Evolutionary conservation across 139 green algal genomes (phyloP), one percentile per base, ranked within the genome.

Genomic region (Chlorella ohadii): DNA sequence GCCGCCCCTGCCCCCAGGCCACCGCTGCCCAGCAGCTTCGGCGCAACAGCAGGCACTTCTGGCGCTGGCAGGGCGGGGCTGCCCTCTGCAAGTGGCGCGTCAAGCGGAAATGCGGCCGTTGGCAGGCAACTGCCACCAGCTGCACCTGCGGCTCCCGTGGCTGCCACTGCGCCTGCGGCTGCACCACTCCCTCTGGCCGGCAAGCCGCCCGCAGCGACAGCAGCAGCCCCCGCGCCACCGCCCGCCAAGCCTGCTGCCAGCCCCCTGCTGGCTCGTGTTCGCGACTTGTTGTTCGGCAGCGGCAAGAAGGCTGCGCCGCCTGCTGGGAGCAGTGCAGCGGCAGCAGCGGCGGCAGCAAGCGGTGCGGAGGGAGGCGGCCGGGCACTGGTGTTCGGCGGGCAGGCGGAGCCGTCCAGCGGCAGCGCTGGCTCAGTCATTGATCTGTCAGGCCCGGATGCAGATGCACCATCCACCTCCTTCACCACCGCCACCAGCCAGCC

Each of bases 241-340:
- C 51, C 51, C 19, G 15, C 36, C 76, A 82, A 72, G 76, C 57
- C 76, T 1, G 55, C 76, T n/a, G 59, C 76, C 59, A 72, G 59
- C 59, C 76, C 76, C 0, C 38, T 82, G 11, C 57, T 72, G 13
- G 15, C 59, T 12, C 76, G 76, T 34, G 68, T 82, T 59, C 57
- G 59, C 16, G 59, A 72, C 57, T 41, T 82, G 76, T 28, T 72
- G 9, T 82, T 34, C 33, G 75, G 34, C 2, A 44, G 57, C 38
- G 59, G 59, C 59, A 72, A 33, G 44, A 66, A 68, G 74, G 19
- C 67, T 34, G 16, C 55, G 4, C 28, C 22, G 1, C 27, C 28
- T 72, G 47, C 47, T 2, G 17, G n/a, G 0, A 11, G 25, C 28
- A 65, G 72, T 31, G 28, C 72, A 9, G 34, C 16, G 17, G 55